phyloP scores from a whole-genome alignment of 306 rosid genomes.

The Senna tora region DNA sequence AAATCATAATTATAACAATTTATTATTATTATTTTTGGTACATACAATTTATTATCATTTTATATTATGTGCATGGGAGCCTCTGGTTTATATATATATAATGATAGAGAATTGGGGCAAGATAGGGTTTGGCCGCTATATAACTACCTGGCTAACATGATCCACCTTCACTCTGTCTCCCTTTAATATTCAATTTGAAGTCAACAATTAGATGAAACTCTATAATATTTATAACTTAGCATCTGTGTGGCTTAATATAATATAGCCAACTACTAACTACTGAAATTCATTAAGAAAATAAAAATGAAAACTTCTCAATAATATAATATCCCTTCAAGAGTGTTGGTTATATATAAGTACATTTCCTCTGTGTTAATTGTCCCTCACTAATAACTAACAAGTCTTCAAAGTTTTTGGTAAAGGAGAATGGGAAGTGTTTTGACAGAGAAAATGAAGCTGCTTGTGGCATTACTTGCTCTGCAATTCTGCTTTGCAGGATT shows the following conservation, averaged over 20 bases:
- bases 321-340: slow-evolving; percentile 25
- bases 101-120: too few species aligned
- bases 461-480: slow-evolving; percentile 55
- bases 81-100: too few species aligned
- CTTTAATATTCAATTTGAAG: slow-evolving; percentile 47
- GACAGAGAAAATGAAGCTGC: slow-evolving; percentile 61
- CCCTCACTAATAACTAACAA: slow-evolving; percentile 18
- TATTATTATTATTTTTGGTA: too few species aligned
- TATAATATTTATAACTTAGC: neutral
- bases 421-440: slow-evolving; percentile 43
- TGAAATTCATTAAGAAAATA: slow-evolving; percentile 19
- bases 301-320: too few species aligned
- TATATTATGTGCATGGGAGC: too few species aligned
- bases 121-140: slow-evolving; percentile 49
- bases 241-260: slow-evolving; percentile 27
- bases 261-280: slow-evolving; percentile 15
- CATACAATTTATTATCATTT: too few species aligned
- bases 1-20: too few species aligned
- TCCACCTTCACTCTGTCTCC: slow-evolving; percentile 55
- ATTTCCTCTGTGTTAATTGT: slow-evolving; percentile 5
- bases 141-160: slow-evolving; percentile 67
- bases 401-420: slow-evolving; percentile 10
- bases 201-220: slow-evolving; percentile 46
- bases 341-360: slow-evolving; percentile 34
- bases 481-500: slow-evolving; percentile 78